These are phyloP conservation scores for Scleroderma bovista DNA, from an alignment of 768 basidiomycete genomes.

Conservation along the genomic window DNA sequence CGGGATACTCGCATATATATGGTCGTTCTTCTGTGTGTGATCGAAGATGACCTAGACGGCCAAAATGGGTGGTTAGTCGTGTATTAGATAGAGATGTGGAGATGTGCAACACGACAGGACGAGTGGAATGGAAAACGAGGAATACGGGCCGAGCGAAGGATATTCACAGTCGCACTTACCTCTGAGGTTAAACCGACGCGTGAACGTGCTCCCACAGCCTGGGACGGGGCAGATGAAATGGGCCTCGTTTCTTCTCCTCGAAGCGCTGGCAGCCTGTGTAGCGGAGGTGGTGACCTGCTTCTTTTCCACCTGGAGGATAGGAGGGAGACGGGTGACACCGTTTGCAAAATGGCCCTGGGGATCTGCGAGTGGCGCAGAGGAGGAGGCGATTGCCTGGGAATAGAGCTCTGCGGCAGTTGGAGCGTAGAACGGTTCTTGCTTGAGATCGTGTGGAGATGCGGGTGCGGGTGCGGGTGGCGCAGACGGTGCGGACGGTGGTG, in stretches of 20 bases:
- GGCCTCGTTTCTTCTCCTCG: constrained; percentile 84
- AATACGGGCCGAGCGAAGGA: background rate
- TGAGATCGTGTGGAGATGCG: constrained; percentile 26
- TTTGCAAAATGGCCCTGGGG: constrained; percentile 27
- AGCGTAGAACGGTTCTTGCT: constrained; percentile 43
- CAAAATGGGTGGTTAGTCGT: constrained; percentile 3
- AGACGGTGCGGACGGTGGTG: background rate
- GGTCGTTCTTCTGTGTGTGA: constrained; percentile 96
- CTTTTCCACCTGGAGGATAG: constrained; percentile 87
- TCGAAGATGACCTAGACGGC: constrained; percentile 70
- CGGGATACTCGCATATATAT: constrained; percentile 89
- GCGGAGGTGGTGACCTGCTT: constrained; percentile 94
- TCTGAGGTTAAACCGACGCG: constrained; percentile 83
- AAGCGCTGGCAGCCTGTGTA: constrained; percentile 88
- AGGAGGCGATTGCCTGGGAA: constrained; percentile 38
- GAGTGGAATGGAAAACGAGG: background rate
- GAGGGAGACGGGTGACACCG: constrained; percentile 56
- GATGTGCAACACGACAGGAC: background rate
- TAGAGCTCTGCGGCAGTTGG: constrained; percentile 53
- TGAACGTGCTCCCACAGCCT: constrained; percentile 96
- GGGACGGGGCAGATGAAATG: constrained; percentile 92
- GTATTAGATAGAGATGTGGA: background rate
- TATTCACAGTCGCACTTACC: constrained; percentile 37
- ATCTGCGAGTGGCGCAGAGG: constrained; percentile 18
- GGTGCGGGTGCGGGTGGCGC: constrained; percentile 12